These are phyloP conservation scores for Hanseniaspora thailandica DNA, from an alignment of 805 yeast genomes.

Conservation along the genomic window DNA sequence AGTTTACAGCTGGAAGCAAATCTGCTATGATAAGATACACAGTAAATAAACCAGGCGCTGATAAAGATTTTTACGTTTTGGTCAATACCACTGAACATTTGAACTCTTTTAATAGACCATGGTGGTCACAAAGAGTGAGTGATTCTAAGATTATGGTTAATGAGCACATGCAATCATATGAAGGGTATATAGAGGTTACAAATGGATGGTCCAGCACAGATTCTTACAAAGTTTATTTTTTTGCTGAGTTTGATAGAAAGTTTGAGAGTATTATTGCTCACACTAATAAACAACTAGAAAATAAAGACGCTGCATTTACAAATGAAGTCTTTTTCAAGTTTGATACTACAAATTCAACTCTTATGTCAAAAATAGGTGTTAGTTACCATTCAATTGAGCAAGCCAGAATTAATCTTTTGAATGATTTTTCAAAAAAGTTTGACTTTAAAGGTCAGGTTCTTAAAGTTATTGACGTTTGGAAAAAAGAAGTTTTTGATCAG, in stretches of 20 bases:
- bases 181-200: conserved; percentile 23
- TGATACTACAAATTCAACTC: conserved; percentile 13
- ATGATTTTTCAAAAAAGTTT: conserved; percentile 5
- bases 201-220: conserved; percentile 30
- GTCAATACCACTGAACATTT: conserved; percentile 28
- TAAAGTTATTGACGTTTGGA: conserved; percentile 15
- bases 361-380: conserved; percentile 16
- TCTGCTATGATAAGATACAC: conserved; percentile 25
- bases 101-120: conserved; percentile 24
- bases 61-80: conserved; percentile 18
- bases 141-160: conserved; percentile 22
- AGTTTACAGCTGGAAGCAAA: conserved; percentile 25
- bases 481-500: conserved; percentile 24
- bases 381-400: conserved; percentile 18
- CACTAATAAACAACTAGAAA: conserved; percentile 12
- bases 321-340: conserved; percentile 25
- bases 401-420: conserved; percentile 16
- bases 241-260: conserved; percentile 24
- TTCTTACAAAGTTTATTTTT: conserved; percentile 27
- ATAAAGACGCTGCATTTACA: conserved; percentile 17
- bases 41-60: conserved; percentile 16
- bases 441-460: conserved; percentile 13
- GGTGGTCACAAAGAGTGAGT: conserved; percentile 29
- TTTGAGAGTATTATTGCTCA: conserved; percentile 19
- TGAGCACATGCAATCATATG: conserved; percentile 19